Evolutionary conservation across 495 filamentous ascomycete species (phyloP).

Genomic region (Chaetomium fimeti): DNA sequence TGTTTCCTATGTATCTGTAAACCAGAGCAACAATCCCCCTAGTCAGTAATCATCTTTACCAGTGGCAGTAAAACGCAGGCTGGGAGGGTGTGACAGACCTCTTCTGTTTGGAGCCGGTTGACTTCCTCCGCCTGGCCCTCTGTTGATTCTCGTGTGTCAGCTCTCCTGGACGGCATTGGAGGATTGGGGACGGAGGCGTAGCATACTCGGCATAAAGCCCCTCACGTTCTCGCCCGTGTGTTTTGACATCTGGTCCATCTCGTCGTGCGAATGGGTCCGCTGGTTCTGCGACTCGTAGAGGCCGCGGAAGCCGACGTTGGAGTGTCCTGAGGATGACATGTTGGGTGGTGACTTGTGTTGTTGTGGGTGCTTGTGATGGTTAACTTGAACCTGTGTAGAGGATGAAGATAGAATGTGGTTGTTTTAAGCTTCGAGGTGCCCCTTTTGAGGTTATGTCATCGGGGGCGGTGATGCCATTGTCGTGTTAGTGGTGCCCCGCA

Average conservation of each 20-base stretch:
- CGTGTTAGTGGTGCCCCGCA: slow-evolving; percentile 3
- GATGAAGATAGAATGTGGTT: not conserved
- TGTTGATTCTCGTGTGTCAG: slow-evolving; percentile 12
- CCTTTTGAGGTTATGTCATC: slow-evolving; percentile 14
- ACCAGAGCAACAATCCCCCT: not conserved
- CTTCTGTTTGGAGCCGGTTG: slow-evolving; percentile 19
- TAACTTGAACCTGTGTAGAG: not conserved
- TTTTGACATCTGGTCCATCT: slow-evolving; percentile 24
- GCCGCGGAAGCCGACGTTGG: slow-evolving; percentile 26
- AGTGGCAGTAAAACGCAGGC: not conserved
- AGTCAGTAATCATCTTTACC: not conserved
- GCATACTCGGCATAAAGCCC: slow-evolving; percentile 29
- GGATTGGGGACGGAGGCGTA: no score
- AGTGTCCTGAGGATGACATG: slow-evolving; percentile 24
- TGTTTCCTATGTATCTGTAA: slow-evolving; percentile 11
- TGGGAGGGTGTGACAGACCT: slow-evolving; percentile 9
- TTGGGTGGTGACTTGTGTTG: not conserved
- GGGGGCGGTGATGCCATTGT: slow-evolving; percentile 1
- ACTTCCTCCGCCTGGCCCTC: slow-evolving; percentile 24
- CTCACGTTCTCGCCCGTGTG: slow-evolving; percentile 29
- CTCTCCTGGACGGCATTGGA: not conserved
- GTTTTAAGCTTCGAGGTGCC: not conserved
- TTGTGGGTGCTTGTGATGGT: not conserved
- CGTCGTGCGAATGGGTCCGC: slow-evolving; percentile 20
- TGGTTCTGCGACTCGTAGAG: slow-evolving; percentile 30